These are phyloP conservation scores for Cruciata laevipes DNA, from an alignment of 257 asterid genomes.

Conservation along the genomic window DNA sequence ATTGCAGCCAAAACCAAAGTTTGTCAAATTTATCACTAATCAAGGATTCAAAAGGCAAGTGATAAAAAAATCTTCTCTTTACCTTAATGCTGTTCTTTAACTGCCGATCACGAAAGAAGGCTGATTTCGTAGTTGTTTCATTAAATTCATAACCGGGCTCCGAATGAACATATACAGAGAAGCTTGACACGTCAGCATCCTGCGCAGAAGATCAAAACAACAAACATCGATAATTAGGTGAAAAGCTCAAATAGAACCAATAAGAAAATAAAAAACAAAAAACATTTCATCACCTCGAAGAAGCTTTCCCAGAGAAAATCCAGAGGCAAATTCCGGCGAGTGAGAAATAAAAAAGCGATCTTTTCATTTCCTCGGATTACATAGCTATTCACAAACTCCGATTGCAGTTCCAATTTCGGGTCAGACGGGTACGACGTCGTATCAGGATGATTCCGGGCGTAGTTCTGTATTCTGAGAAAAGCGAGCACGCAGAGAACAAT, in stretches of 20 bases:
- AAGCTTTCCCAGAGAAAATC: slow-evolving; percentile 91
- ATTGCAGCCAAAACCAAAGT: background rate
- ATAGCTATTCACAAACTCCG: slow-evolving; percentile 28
- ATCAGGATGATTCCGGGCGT: slow-evolving; percentile 22
- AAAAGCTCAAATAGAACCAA: background rate
- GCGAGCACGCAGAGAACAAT: slow-evolving; percentile 47
- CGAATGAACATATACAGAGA: slow-evolving; percentile 67
- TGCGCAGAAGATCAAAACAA: slow-evolving; percentile 27
- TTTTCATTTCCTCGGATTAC: slow-evolving; percentile 55
- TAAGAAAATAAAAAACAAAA: background rate
- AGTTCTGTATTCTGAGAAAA: slow-evolving; percentile 57
- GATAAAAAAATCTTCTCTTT: slow-evolving; percentile 12
- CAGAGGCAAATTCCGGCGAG: slow-evolving; percentile 67
- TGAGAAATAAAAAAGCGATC: slow-evolving; percentile 72
- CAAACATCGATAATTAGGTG: background rate
- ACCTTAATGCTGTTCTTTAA: slow-evolving; percentile 71
- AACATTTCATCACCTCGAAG: slow-evolving; percentile 52
- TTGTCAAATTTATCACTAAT: background rate
- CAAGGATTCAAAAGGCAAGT: slow-evolving; percentile 11
- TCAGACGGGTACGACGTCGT: background rate
- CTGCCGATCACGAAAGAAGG: slow-evolving; percentile 56
- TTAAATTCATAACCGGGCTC: slow-evolving; percentile 83
- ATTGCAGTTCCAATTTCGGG: background rate
- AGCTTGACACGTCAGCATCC: slow-evolving; percentile 55
- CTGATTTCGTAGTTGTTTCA: slow-evolving; percentile 63